Conservation (phyloP, 192 early-diverging fungal species). For the Piromyces sp. region DNA sequence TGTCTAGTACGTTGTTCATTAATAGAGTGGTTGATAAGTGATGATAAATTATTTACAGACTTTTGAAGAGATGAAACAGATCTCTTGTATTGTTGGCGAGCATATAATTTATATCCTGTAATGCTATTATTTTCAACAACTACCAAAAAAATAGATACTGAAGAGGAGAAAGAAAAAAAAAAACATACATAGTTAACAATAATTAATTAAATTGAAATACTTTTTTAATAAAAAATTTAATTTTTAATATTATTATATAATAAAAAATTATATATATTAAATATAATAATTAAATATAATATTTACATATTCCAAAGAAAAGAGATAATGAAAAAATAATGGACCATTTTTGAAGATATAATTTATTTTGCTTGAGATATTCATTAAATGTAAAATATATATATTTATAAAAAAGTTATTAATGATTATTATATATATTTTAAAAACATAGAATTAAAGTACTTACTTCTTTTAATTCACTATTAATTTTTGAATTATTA, state of each 20-base stretch:
- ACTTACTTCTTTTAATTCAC: not conserved
- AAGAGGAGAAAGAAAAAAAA: not conserved
- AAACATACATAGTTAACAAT: too few species aligned
- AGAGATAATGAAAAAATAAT: not conserved
- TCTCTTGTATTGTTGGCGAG: not conserved
- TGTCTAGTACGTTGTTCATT: not conserved
- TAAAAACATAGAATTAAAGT: not conserved
- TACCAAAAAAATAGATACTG: not conserved
- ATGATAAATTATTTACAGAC: not conserved
- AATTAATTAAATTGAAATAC: too few species aligned
- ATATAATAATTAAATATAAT: too few species aligned
- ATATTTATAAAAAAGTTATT: too few species aligned
- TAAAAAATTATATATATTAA: too few species aligned
- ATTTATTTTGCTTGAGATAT: not conserved
- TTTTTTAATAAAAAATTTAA: too few species aligned
- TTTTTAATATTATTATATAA: too few species aligned
- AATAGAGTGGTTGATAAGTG: not conserved
- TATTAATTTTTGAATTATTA: not conserved
- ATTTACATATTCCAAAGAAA: too few species aligned
- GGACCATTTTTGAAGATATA: not conserved
- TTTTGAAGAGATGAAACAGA: not conserved
- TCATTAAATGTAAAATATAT: too few species aligned
- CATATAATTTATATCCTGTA: not conserved
- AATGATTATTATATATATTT: too few species aligned
- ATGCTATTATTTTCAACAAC: not conserved